Evolutionary conservation across 495 filamentous ascomycete genomes (phyloP).

Genomic region (Geopyxis carbonaria): DNA sequence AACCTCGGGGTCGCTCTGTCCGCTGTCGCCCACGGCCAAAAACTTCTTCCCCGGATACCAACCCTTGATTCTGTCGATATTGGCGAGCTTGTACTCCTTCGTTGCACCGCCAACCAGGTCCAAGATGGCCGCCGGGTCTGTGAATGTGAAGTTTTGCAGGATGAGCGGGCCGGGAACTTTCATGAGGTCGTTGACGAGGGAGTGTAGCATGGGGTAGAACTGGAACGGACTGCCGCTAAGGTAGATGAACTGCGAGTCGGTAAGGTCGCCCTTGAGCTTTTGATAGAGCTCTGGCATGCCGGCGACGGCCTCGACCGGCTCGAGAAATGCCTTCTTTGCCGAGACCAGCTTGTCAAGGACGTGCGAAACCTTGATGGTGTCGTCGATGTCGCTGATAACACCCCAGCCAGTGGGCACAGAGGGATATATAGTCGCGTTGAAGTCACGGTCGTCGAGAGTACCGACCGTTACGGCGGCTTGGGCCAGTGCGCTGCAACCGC

Average conservation of each 20-base stretch:
- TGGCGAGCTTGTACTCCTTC: conserved; percentile 62
- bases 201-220: conserved; percentile 63
- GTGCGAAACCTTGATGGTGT: conserved; percentile 80
- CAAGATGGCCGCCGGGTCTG: conserved; percentile 58
- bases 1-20: conserved; percentile 72
- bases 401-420: conserved; percentile 64
- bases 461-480: conserved; percentile 31
- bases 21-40: conserved; percentile 70
- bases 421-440: conserved; percentile 50
- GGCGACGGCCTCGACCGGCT: conserved; percentile 45
- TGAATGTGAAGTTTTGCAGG: conserved; percentile 64
- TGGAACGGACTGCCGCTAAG: conserved; percentile 86
- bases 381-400: conserved; percentile 78
- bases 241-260: conserved; percentile 63
- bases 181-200: conserved; percentile 51
- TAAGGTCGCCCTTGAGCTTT: conserved; percentile 36
- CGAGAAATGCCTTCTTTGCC: conserved; percentile 61
- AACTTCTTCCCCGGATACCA: conserved; percentile 64
- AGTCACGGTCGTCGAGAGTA: conserved; percentile 25
- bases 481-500: conserved; percentile 29
- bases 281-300: conserved; percentile 78
- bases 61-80: conserved; percentile 54
- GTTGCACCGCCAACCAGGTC: conserved; percentile 62
- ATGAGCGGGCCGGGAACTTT: conserved; percentile 60
- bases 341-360: conserved; percentile 62